These are phyloP conservation scores for Silene vulgaris DNA, from an alignment of 179 eudicot genomes.

Conservation along the genomic window DNA sequence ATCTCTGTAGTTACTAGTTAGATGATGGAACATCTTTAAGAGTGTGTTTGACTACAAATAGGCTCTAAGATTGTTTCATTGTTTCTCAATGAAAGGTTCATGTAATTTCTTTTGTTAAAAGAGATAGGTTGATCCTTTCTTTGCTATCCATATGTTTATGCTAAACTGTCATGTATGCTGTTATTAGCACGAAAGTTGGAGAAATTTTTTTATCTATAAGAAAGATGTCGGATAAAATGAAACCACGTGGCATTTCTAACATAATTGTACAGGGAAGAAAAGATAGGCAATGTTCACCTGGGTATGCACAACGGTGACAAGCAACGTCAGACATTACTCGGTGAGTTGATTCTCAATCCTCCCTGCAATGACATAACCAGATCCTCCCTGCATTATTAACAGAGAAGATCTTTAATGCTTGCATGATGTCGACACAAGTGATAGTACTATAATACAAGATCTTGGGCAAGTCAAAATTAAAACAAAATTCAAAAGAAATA, in stretches of 20 bases:
- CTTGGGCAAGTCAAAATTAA: neutral
- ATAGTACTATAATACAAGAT: neutral
- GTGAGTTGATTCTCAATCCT: slow-evolving; percentile 43
- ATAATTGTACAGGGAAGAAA: slow-evolving; percentile 11
- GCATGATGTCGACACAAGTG: slow-evolving; percentile 8
- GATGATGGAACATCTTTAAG: neutral
- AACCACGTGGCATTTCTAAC: neutral
- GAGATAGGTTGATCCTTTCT: slow-evolving; percentile 10
- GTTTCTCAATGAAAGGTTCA: slow-evolving; percentile 7
- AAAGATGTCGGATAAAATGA: slow-evolving; percentile 5
- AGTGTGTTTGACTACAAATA: slow-evolving; percentile 10
- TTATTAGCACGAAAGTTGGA: neutral
- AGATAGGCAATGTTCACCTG: slow-evolving; percentile 40
- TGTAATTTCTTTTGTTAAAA: neutral
- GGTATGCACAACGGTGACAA: slow-evolving; percentile 55
- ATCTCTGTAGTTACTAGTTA: neutral
- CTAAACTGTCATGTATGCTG: slow-evolving; percentile 7
- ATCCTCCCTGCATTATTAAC: slow-evolving; percentile 57
- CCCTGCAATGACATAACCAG: slow-evolving; percentile 58
- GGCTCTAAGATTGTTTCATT: slow-evolving; percentile 12
- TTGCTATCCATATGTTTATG: neutral
- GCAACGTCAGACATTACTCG: slow-evolving; percentile 57
- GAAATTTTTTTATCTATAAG: slow-evolving; percentile 3
- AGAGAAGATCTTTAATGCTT: neutral
- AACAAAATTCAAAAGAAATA: slow-evolving; percentile 3